Conservation (phyloP, 2,329 filamentous ascomycete species). For the Microthyrium microscopicum region DNA sequence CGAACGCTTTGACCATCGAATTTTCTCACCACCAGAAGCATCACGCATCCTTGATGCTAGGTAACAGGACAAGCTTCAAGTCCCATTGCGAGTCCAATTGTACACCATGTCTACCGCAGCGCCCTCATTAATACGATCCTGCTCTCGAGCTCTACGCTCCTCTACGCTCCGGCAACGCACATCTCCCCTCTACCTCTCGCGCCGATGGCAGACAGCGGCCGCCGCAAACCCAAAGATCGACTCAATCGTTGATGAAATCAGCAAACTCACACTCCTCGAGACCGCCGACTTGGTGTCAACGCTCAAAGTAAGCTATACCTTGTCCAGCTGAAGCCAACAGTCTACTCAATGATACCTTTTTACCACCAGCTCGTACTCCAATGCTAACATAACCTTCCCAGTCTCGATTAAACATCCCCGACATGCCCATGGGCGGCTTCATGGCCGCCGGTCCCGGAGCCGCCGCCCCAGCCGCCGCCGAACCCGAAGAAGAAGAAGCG, state of each 20-base stretch:
- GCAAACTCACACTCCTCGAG: constrained; percentile 91
- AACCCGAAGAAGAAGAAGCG: constrained; percentile 70
- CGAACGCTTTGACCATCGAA: no score
- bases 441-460: constrained; percentile 49
- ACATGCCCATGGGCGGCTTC: constrained; percentile 88
- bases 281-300: constrained; percentile 89
- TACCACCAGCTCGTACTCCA: background rate
- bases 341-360: constrained; percentile 6
- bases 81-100: no score
- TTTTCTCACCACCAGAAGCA: no score
- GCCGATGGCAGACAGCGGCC: constrained; percentile 64
- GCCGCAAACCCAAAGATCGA: constrained; percentile 76
- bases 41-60: no score
- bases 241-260: constrained; percentile 95
- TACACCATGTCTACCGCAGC: constrained; percentile 28
- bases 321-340: background rate
- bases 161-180: constrained; percentile 13
- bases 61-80: no score
- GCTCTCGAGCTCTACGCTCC: constrained; percentile 20
- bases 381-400: constrained; percentile 22
- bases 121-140: constrained; percentile 27
- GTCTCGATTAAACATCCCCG: constrained; percentile 92
- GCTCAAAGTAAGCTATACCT: constrained; percentile 58
- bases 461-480: constrained; percentile 42
- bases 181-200: constrained; percentile 32